Evolutionary conservation across 306 rosid genomes (phyloP).

Genomic region (Dryas drummondii): DNA sequence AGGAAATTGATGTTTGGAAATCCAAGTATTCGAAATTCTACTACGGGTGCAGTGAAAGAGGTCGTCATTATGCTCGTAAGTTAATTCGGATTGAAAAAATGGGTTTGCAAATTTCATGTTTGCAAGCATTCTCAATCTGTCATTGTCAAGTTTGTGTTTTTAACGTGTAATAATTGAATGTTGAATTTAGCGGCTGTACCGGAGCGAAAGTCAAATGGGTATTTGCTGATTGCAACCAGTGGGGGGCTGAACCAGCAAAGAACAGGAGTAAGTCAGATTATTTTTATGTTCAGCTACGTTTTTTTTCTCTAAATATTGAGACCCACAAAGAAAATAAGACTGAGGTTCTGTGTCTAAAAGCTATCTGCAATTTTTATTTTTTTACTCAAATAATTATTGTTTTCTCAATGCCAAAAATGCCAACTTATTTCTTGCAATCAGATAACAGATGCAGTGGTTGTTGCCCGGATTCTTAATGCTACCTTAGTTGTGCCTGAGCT

Average conservation of each 20-base stretch:
- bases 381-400: not conserved
- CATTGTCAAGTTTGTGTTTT: not conserved
- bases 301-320: not conserved
- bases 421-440: slow-evolving; percentile 36
- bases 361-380: not conserved
- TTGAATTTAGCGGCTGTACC: slow-evolving; percentile 57
- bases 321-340: slow-evolving; percentile 6
- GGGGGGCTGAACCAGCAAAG: slow-evolving; percentile 98
- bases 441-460: slow-evolving; percentile 98
- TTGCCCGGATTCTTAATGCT: slow-evolving; percentile 95
- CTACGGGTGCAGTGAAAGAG: slow-evolving; percentile 79
- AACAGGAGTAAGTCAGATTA: slow-evolving; percentile 73
- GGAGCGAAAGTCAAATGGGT: slow-evolving; percentile 75
- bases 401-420: slow-evolving; percentile 29
- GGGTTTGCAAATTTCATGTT: not conserved
- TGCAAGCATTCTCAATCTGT: not conserved
- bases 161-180: not conserved
- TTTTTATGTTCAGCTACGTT: slow-evolving; percentile 20
- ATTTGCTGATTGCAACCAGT: slow-evolving; percentile 92
- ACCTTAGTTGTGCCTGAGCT: slow-evolving; percentile 92
- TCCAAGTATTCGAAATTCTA: slow-evolving; percentile 74
- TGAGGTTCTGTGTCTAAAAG: not conserved
- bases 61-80: slow-evolving; percentile 64
- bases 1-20: slow-evolving; percentile 77
- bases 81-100: not conserved